Evolutionary conservation across 768 basidiomycete species (phyloP), one percentile per base, ranked within the genome.

Genomic region (Russula sp.): DNA sequence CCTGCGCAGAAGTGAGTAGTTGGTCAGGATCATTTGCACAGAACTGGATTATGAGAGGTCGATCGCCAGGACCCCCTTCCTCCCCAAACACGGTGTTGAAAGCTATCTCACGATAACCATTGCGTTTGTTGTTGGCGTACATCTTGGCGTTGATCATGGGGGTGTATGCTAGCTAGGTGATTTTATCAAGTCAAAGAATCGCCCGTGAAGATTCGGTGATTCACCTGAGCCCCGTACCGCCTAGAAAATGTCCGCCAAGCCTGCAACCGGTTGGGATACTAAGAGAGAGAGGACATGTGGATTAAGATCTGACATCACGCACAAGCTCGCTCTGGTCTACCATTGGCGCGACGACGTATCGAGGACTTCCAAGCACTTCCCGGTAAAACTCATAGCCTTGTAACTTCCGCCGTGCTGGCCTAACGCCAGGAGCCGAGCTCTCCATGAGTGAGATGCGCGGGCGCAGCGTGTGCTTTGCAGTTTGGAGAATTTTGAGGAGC

Each of bases 131-230:
- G 63, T 83, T 79, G 1, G 76, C 75, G 65, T 86, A 93, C 75
- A 90, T 84, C 87, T 90, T 93, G 62, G 94, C 92, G 65, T 96
- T 92, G 69, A 99, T 97, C 97, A 99, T 99, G 18, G 97, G 97
- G 0, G 95, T 94, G 70, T 97, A 98, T n/a, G 84, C 81, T 22
- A 98, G 80, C 84, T 94, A 48, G 18, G 38, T 11, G 64, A 69
- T 13, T 11, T 66, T 70, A 38, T 62, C 53, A 63, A 64, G 39
- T 8, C 56, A 56, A 59, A 45, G 64, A 35, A 18, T 32, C 38
- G 13, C 42, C 9, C 22, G 58, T 41, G 58, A 38, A 32, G 20
- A 11, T 45, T 61, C 22, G 66, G 54, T 45, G 13, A 70, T 77
- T 67, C 59, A 89, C 90, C 73, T 93, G 84, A 35, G 87, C 88